Evolutionary conservation across 148 eudicot genomes (phyloP).

Genomic region (Camellia sinensis): DNA sequence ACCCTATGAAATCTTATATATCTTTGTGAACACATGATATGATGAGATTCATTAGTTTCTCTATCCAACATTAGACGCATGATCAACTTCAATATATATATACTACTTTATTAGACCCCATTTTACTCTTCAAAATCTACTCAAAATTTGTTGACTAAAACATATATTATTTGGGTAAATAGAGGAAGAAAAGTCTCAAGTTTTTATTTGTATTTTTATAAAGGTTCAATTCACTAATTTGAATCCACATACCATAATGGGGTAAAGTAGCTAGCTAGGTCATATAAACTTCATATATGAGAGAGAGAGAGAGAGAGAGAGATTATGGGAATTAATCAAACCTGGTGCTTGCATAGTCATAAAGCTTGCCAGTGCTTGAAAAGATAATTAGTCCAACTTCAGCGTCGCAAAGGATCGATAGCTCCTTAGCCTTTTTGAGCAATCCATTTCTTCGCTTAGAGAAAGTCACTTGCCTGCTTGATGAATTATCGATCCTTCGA

Average conservation of each 20-base stretch:
- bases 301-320: constrained; percentile 4
- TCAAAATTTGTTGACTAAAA: background rate
- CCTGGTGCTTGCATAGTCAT: constrained; percentile 50
- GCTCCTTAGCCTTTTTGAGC: constrained; percentile 60
- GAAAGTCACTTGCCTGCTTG: constrained; percentile 62
- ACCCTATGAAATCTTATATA: too few relatives aligned
- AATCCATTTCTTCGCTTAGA: constrained; percentile 56
- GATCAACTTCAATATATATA: background rate
- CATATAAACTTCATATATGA: background rate
- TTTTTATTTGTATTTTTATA: too few relatives aligned
- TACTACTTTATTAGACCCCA: background rate
- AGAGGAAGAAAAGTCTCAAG: background rate
- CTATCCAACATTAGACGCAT: background rate
- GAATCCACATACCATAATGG: background rate
- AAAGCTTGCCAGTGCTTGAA: constrained; percentile 52
- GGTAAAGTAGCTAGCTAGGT: background rate
- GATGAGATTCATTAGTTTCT: too few relatives aligned
- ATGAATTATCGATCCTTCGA: constrained; percentile 51
- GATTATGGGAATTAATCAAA: constrained; percentile 4
- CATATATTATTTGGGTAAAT: background rate
- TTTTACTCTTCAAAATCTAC: background rate
- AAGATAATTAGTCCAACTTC: constrained; percentile 51
- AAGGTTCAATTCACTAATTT: background rate
- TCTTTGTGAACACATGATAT: too few relatives aligned
- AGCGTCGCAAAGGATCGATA: constrained; percentile 56